These are phyloP conservation scores for Verticillium dahliae DNA, from an alignment of 2,329 filamentous ascomycete species.

Conservation along the genomic window DNA sequence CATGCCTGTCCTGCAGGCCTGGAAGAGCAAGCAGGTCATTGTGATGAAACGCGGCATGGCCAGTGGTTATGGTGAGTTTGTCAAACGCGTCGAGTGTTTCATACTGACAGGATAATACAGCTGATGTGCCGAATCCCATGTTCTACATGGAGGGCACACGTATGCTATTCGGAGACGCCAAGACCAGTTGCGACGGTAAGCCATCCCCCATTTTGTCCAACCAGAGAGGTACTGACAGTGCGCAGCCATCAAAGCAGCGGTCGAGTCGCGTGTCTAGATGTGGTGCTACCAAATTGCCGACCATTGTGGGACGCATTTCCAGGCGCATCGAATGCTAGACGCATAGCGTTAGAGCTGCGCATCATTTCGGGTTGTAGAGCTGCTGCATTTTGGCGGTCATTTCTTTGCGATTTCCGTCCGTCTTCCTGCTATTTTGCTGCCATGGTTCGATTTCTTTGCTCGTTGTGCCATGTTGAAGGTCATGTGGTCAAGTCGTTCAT, in stretches of 20 bases:
- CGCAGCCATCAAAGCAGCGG: slow-evolving; percentile 32
- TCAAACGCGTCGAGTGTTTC: neutral
- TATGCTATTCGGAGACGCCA: slow-evolving; percentile 91
- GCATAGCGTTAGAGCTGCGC: neutral
- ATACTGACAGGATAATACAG: slow-evolving; percentile 27
- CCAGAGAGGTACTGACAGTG: slow-evolving; percentile 8
- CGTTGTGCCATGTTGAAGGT: neutral
- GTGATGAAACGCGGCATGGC: slow-evolving; percentile 92
- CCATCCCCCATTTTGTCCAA: neutral
- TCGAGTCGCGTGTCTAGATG: slow-evolving; percentile 19
- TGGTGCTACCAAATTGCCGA: neutral
- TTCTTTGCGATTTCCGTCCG: neutral
- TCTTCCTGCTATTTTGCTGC: neutral
- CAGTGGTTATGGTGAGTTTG: slow-evolving; percentile 68
- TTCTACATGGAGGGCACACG: slow-evolving; percentile 85
- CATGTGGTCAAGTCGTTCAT: neutral
- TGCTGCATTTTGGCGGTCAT: neutral
- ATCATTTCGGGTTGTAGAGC: neutral
- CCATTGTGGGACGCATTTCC: neutral
- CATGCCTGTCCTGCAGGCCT: slow-evolving; percentile 87
- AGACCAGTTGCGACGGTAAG: slow-evolving; percentile 72
- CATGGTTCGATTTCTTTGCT: neutral
- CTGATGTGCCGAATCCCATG: slow-evolving; percentile 89
- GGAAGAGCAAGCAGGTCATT: slow-evolving; percentile 89
- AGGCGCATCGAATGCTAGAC: neutral